Conservation (phyloP, 169 alveolate genomes). For the Plasmodium gaboni region DNA sequence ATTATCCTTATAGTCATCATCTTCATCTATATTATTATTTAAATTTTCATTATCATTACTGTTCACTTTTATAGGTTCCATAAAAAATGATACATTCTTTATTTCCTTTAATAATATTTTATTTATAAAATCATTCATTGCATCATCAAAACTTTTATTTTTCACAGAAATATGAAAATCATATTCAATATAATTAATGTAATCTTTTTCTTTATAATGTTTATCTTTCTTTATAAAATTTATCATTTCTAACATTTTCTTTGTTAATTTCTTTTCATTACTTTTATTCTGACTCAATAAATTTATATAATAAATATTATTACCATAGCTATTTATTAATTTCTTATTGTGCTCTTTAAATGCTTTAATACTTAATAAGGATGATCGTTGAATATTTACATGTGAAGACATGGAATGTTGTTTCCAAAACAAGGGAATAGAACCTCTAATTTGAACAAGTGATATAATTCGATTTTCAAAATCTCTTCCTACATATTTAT, state of each 20-base stretch:
- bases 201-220: constrained; percentile 76
- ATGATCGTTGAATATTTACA: constrained; percentile 59
- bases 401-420: constrained; percentile 85
- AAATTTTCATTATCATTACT: constrained; percentile 1
- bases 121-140: constrained; percentile 81
- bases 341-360: constrained; percentile 82
- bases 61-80: constrained; percentile 38
- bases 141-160: constrained; percentile 73
- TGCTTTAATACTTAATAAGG: constrained; percentile 76
- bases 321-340: constrained; percentile 79
- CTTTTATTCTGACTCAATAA: constrained; percentile 79
- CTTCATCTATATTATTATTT: no score
- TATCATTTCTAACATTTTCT: constrained; percentile 67
- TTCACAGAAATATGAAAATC: constrained; percentile 78
- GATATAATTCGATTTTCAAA: constrained; percentile 89
- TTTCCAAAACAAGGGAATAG: constrained; percentile 96
- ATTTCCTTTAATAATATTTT: constrained; percentile 43
- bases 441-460: constrained; percentile 95
- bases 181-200: constrained; percentile 76
- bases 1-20: no score
- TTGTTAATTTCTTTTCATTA: constrained; percentile 81
- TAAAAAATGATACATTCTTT: constrained; percentile 61
- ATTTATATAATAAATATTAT: constrained; percentile 79
- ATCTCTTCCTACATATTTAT: constrained; percentile 76
- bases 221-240: constrained; percentile 79